Base-by-base conservation (phyloP, 352 stramenopile genomes). In the Phytopythium helicoides region DNA sequence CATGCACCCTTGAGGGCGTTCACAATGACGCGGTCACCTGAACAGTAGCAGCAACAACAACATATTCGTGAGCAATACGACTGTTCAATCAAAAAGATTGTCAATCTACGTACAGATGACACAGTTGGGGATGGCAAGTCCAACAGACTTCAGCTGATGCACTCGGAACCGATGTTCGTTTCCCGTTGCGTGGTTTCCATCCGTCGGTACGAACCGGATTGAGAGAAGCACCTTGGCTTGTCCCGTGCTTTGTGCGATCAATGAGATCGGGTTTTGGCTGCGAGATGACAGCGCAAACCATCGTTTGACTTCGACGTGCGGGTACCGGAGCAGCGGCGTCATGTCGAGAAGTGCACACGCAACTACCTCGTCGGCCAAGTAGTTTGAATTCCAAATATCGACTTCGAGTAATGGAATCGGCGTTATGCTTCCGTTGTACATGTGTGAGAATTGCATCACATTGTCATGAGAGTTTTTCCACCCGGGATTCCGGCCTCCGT, bases 371-470 rank as follows among this genome's bases (percentile, higher is more conserved):
- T 95, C 76, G 4, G 80, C 63, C 31, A 95, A 54, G 56, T 91
- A 95, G 54, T 88, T 92, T 44, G 80, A 81, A 47, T 89, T 95
- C 67, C 86, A 95, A 31, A 95, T 77, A 54, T 95, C 82, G 26
- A 95, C 77, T 55, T 93, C 82, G 1, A 95, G 61, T 18, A 92
- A 55, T 26, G 85, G 85, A 25, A 93, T 90, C 4, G 85, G 85
- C 3, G 84, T 95, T 65, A 92, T 93, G 12, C 72, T 84, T 58
- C 82, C 92, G 66, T 92, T 95, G 70, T 92, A 95, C 76, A 92
- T 91, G 67, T 95, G 85, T 28, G 84, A 80, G 39, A 95, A 87
- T 21, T 87, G 77, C 77, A 93, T 87, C 52, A 62, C 68, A 47
- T 92, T 93, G 52, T 90, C 79, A 50, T 93, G 79, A 38, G 69